These are phyloP conservation scores for Penicillium pancosmium DNA, from an alignment of 495 filamentous ascomycete species.

Conservation along the genomic window DNA sequence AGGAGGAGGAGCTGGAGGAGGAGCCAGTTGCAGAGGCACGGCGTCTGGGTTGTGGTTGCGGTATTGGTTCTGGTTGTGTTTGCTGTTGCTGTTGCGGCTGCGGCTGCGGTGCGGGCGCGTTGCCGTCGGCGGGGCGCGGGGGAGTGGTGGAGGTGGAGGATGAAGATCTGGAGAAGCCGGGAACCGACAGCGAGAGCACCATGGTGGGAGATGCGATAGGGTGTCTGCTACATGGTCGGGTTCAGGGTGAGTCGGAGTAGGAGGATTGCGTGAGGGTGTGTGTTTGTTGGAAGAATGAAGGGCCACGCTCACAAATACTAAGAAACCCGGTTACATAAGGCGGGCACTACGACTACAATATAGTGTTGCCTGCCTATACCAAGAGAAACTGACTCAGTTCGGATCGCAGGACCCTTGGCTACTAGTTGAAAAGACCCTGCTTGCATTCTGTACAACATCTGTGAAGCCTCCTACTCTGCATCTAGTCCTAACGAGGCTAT, in stretches of 20 bases:
- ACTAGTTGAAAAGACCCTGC: no score
- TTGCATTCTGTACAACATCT: no score
- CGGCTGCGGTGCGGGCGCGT: conserved; percentile 11
- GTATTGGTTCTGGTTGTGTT: not conserved
- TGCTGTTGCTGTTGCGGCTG: not conserved
- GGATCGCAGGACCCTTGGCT: no score
- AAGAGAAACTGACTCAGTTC: no score
- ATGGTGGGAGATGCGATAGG: conserved; percentile 21
- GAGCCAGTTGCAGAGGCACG: conserved; percentile 22
- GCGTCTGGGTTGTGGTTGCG: conserved; percentile 16
- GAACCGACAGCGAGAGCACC: conserved; percentile 48
- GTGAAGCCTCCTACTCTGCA: not conserved
- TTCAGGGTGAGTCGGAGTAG: not conserved
- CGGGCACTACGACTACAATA: not conserved
- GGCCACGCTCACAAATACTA: not conserved
- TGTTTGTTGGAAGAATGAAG: conserved; percentile 14
- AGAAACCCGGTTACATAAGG: conserved; percentile 15
- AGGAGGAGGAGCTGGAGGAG: conserved; percentile 31
- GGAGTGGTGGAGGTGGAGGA: conserved; percentile 35
- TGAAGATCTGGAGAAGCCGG: conserved; percentile 43
- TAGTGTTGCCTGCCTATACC: no score
- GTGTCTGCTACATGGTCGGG: conserved; percentile 38
- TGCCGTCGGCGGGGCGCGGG: conserved; percentile 32
- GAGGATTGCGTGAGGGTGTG: not conserved
- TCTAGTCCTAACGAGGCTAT: not conserved